Percentiles rank a stretch among this genome's conserved stretches.
These are phyloP conservation scores for Cercospora zeae-maydis DNA, from an alignment of 2,329 filamentous ascomycete species.

Conservation along the genomic window DNA sequence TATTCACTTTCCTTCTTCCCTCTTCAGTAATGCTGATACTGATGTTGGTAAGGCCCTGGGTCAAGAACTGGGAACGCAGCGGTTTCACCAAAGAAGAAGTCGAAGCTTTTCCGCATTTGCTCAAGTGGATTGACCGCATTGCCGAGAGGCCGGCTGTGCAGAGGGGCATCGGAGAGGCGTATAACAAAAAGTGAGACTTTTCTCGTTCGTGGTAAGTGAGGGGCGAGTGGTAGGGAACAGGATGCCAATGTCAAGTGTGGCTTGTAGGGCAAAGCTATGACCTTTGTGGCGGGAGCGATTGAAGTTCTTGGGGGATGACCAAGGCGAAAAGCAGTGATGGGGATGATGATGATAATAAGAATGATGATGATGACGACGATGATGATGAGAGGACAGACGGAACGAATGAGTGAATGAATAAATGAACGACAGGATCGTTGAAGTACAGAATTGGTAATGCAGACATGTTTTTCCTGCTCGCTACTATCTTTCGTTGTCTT, in stretches of 20 bases:
- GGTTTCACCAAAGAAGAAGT: constrained; percentile 50
- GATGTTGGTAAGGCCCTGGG: constrained; percentile 42
- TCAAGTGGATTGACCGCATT: constrained; percentile 54
- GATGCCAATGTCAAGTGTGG: neutral
- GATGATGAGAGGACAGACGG: no score
- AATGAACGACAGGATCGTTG: no score
- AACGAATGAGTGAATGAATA: no score
- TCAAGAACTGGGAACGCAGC: constrained; percentile 45
- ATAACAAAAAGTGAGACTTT: constrained; percentile 29
- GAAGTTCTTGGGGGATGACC: no score
- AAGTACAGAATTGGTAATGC: no score
- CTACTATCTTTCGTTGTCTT: no score
- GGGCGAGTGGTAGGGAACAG: neutral
- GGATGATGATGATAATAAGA: no score
- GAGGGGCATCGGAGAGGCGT: constrained; percentile 42
- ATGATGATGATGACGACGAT: no score
- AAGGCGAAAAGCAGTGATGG: no score
- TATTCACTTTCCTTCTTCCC: constrained; percentile 26
- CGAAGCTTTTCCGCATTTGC: constrained; percentile 49
- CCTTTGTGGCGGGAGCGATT: no score
- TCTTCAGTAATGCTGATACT: neutral
- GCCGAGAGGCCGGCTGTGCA: constrained; percentile 48
- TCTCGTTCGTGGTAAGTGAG: neutral
- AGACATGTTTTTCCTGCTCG: no score
- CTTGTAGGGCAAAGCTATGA: neutral